Base-by-base conservation (phyloP, 139 green algal species). In the Spirogloea muscicola region DNA sequence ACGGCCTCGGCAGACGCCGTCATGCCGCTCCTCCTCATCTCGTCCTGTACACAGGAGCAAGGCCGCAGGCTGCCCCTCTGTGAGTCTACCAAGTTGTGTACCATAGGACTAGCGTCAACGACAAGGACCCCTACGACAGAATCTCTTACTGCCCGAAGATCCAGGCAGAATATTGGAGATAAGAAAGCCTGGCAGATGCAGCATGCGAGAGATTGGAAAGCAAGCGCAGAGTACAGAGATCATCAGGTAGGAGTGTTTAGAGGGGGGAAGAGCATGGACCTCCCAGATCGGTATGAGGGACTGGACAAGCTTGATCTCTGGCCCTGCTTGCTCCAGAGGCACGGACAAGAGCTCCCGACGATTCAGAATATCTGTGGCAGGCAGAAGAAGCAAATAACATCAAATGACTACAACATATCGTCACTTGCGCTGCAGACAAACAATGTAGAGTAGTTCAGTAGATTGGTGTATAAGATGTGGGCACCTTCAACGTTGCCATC, bases 261-360 rank as follows among this genome's bases (percentile, higher is more conserved):
- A 39, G 21, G 21, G 27, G 16, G 61, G 27, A 37, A 71, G 13
- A 51, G 38, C 55, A 1, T 77, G n/a, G n/a, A 77, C 90, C 25
- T 89, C 84, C 92, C 92, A 97, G 85, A 97, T 96, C 25, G 89
- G 88, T 2, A 87, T 64, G 76, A 97, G 84, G 25, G 81, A 90
- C 36, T 90, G 82, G 31, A 97, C 86, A 67, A 97, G 84, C 31
- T 86, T 82, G 43, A 85, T 38, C 3, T 89, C 83, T 1, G 68
- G 62, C 1, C 29, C 59, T 6, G 89, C 91, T 2, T 84, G 43
- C 29, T 88, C 76, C 27, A 96, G 82, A 0, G 82, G 78, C 29
- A 84, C 64, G 21, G 41, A 21, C 5, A 40, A 57, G 21, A 91
- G 80, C 74, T 92, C 78, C 3, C 60, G 41, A 7, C 82, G 49